These are phyloP conservation scores for Coniochaeta hoffmannii DNA, from an alignment of 2,329 filamentous ascomycete species.

Conservation along the genomic window DNA sequence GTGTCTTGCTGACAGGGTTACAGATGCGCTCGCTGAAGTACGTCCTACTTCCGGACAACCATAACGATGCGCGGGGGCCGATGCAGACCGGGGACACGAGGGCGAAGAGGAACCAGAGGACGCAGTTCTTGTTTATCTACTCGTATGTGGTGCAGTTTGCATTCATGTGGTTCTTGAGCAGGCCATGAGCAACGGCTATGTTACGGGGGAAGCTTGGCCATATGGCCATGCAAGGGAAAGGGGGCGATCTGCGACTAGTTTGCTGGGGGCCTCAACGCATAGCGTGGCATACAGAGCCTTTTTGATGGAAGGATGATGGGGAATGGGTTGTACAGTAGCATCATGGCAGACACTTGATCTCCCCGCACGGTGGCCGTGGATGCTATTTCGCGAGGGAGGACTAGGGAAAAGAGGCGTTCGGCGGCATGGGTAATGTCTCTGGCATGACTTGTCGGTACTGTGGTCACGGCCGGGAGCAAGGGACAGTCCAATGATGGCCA, in stretches of 20 bases:
- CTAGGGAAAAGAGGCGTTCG: no score
- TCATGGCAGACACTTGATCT: no score
- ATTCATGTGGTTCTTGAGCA: conserved; percentile 77
- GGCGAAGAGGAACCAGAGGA: conserved; percentile 78
- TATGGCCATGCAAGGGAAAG: no score
- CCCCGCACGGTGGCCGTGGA: no score
- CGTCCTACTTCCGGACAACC: conserved; percentile 81
- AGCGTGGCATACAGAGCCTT: background rate
- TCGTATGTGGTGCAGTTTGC: conserved; percentile 89
- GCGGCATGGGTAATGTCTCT: no score
- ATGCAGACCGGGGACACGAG: conserved; percentile 64
- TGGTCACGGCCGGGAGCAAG: no score
- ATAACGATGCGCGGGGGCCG: conserved; percentile 55
- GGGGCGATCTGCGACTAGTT: no score
- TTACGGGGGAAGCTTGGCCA: background rate
- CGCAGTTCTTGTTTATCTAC: conserved; percentile 89
- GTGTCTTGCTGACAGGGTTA: conserved; percentile 10
- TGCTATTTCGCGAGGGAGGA: no score
- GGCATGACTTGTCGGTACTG: no score
- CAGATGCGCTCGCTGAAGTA: conserved; percentile 94
- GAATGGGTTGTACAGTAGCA: no score
- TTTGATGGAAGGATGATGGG: background rate
- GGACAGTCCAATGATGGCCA: no score
- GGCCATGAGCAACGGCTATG: conserved; percentile 23
- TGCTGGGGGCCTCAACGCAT: no score